These are phyloP conservation scores for Sanghuangporus sanghuang DNA, from an alignment of 1,284 basidiomycete species.

Conservation along the genomic window DNA sequence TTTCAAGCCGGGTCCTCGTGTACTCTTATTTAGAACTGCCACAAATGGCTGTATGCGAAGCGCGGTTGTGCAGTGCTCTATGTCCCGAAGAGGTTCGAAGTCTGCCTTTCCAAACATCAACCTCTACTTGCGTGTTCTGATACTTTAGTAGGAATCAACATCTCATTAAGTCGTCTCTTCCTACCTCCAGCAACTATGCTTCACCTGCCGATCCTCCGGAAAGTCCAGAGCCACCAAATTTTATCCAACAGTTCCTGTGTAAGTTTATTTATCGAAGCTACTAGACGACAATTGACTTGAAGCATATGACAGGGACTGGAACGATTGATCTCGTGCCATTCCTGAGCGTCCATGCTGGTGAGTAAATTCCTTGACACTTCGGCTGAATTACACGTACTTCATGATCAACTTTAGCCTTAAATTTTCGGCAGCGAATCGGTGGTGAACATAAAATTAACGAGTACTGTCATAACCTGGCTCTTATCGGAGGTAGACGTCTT, in stretches of 20 bases:
- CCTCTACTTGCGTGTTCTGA: not conserved
- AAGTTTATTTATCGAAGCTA: constrained; percentile 19
- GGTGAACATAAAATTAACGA: constrained; percentile 76
- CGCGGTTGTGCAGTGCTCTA: constrained; percentile 72
- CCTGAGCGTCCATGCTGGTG: constrained; percentile 33
- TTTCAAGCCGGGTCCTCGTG: not conserved
- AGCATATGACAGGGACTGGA: constrained; percentile 52
- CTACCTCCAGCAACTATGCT: constrained; percentile 63
- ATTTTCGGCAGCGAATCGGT: constrained; percentile 77
- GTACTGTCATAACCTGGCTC: constrained; percentile 73
- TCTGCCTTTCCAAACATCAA: not conserved
- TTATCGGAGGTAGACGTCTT: constrained; percentile 64
- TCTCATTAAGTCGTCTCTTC: constrained; percentile 69
- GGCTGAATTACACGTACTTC: too few relatives aligned
- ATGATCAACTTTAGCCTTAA: constrained; percentile 44
- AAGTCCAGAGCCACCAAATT: constrained; percentile 33
- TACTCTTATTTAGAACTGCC: constrained; percentile 53
- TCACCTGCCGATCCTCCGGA: constrained; percentile 27
- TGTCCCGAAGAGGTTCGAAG: constrained; percentile 61
- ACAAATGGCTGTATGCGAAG: constrained; percentile 82
- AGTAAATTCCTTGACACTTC: not conserved
- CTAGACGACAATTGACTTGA: constrained; percentile 18
- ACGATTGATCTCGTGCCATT: constrained; percentile 55
- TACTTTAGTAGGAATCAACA: constrained; percentile 61
- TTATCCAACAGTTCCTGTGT: constrained; percentile 61